phyloP scores from a whole-genome alignment of 1,284 basidiomycete genomes.

The Ustilago trichophora region DNA sequence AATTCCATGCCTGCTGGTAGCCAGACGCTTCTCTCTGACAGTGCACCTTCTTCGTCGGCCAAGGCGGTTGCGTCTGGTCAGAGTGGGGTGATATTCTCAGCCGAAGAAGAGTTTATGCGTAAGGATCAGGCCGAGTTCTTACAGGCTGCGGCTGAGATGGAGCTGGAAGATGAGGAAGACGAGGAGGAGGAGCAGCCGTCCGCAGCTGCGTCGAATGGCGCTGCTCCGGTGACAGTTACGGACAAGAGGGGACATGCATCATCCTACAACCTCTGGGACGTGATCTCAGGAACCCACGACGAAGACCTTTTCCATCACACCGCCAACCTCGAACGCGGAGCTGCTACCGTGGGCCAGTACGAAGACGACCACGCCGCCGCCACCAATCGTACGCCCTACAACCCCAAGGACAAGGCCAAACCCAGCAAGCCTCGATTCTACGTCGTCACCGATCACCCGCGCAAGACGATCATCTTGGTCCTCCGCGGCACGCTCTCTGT shows the following conservation, averaged over 20 bases:
- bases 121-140: constrained; percentile 46
- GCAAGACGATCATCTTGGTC: constrained; percentile 53
- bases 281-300: constrained; percentile 56
- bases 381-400: constrained; percentile 4
- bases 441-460: constrained; percentile 58
- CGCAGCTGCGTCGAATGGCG: neutral
- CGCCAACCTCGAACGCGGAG: constrained; percentile 43
- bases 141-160: constrained; percentile 49
- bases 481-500: constrained; percentile 61
- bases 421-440: constrained; percentile 57
- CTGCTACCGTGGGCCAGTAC: constrained; percentile 43
- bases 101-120: constrained; percentile 51
- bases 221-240: neutral
- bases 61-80: no score
- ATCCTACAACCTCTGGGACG: constrained; percentile 49
- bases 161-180: constrained; percentile 47
- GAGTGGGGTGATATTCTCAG: constrained; percentile 32
- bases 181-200: no score
- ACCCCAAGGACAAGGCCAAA: constrained; percentile 16
- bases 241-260: constrained; percentile 12
- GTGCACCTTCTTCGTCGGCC: no score
- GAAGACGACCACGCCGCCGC: constrained; percentile 31
- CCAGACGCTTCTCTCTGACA: neutral
- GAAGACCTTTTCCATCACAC: constrained; percentile 57
- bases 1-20: constrained; percentile 36